A percentile compares a stretch with the other conserved stretches of the same genome.
These are phyloP conservation scores for Juglanconis sp. DNA, from an alignment of 2,329 filamentous ascomycete species.

Conservation along the genomic window DNA sequence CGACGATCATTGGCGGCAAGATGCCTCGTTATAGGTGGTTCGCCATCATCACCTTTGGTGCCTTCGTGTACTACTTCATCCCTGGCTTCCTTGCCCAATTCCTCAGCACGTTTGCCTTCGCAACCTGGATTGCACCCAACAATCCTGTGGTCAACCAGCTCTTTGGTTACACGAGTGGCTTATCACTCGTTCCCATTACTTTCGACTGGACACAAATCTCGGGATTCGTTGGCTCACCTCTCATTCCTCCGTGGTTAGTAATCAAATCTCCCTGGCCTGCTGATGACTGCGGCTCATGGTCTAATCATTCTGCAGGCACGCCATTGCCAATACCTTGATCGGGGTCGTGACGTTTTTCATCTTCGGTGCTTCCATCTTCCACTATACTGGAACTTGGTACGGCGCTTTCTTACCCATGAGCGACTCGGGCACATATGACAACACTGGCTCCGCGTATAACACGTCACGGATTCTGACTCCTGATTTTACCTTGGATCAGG, in stretches of 20 bases:
- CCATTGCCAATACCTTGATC: slow-evolving; percentile 69
- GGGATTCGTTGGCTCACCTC: slow-evolving; percentile 64
- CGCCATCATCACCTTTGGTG: slow-evolving; percentile 50
- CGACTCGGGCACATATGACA: slow-evolving; percentile 69
- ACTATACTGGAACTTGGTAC: slow-evolving; percentile 66
- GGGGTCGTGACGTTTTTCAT: slow-evolving; percentile 66
- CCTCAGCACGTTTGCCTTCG: slow-evolving; percentile 67
- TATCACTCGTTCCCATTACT: slow-evolving; percentile 68
- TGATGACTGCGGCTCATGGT: neutral
- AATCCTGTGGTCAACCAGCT: slow-evolving; percentile 68
- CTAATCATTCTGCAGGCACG: slow-evolving; percentile 46
- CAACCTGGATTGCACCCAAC: slow-evolving; percentile 69
- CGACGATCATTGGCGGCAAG: slow-evolving; percentile 55
- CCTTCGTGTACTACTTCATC: slow-evolving; percentile 67
- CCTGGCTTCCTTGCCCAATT: slow-evolving; percentile 68
- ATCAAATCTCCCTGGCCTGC: neutral
- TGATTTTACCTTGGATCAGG: slow-evolving; percentile 59
- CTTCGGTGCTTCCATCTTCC: slow-evolving; percentile 54
- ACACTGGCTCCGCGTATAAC: slow-evolving; percentile 62
- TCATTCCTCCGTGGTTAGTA: slow-evolving; percentile 61
- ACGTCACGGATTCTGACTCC: slow-evolving; percentile 60
- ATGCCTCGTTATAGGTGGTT: slow-evolving; percentile 68
- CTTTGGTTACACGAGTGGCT: slow-evolving; percentile 65
- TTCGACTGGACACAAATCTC: slow-evolving; percentile 75
- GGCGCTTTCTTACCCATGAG: slow-evolving; percentile 64